These are phyloP conservation scores for Blastobotrys aristatus DNA, from an alignment of 1,139 yeast species.

Conservation along the genomic window DNA sequence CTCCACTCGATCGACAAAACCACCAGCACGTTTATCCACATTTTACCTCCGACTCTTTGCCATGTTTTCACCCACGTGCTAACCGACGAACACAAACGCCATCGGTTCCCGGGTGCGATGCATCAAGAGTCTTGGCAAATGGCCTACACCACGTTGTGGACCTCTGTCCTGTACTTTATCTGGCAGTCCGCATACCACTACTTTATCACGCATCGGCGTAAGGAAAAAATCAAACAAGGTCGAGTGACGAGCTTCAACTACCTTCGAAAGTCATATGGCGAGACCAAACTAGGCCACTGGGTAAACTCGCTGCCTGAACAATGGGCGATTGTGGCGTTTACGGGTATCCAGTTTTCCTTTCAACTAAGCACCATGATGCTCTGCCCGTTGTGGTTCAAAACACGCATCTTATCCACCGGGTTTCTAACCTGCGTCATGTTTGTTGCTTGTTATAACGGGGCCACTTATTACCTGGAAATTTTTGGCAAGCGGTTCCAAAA, in stretches of 20 bases:
- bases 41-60: constrained; percentile 84
- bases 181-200: constrained; percentile 93
- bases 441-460: constrained; percentile 87
- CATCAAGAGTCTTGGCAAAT: constrained; percentile 65
- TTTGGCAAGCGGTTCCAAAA: constrained; percentile 79
- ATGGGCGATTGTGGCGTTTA: constrained; percentile 79
- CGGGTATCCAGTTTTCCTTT: constrained; percentile 79
- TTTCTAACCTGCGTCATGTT: constrained; percentile 69
- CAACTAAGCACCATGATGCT: constrained; percentile 85
- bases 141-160: constrained; percentile 65
- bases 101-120: constrained; percentile 77
- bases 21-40: constrained; percentile 87
- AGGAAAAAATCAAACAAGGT: constrained; percentile 80
- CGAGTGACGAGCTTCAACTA: constrained; percentile 84
- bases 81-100: constrained; percentile 47
- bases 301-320: constrained; percentile 81
- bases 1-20: constrained; percentile 89
- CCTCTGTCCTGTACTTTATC: constrained; percentile 78
- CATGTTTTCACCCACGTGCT: constrained; percentile 83
- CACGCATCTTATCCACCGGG: constrained; percentile 59
- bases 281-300: constrained; percentile 63
- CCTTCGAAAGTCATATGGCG: constrained; percentile 65
- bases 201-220: constrained; percentile 76
- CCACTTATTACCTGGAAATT: constrained; percentile 86
- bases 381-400: constrained; percentile 80